These are phyloP conservation scores for Candida sakaeoensis DNA, from an alignment of 805 yeast genomes.

Conservation along the genomic window DNA sequence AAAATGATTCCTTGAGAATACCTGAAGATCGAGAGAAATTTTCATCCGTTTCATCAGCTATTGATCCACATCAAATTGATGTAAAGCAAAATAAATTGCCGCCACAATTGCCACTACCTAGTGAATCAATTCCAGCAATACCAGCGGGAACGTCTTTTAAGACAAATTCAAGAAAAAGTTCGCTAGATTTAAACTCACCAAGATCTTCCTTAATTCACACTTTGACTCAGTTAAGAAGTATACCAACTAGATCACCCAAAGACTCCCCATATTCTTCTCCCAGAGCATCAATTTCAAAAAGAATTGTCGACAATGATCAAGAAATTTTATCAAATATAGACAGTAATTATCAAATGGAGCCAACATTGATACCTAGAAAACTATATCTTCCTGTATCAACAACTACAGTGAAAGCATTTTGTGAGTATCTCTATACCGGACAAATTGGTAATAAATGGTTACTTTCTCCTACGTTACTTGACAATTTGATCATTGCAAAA, in stretches of 20 bases:
- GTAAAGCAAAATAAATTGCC: constrained; percentile 45
- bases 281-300: constrained; percentile 43
- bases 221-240: constrained; percentile 35
- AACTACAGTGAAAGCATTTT: constrained; percentile 56
- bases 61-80: constrained; percentile 23
- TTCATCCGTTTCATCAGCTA: constrained; percentile 12
- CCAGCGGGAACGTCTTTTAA: constrained; percentile 35
- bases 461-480: constrained; percentile 65
- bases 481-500: constrained; percentile 58
- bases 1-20: constrained; percentile 32
- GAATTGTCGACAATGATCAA: background rate
- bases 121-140: constrained; percentile 45
- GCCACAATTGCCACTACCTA: constrained; percentile 54
- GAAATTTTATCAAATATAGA: constrained; percentile 30
- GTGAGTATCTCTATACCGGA: constrained; percentile 75
- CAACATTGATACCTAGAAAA: constrained; percentile 62
- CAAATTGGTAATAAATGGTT: constrained; percentile 75
- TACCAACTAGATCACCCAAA: constrained; percentile 34
- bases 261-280: constrained; percentile 44
- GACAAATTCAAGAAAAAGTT: constrained; percentile 32
- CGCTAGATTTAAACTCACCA: constrained; percentile 36
- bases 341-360: constrained; percentile 45
- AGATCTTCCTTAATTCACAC: constrained; percentile 40
- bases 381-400: constrained; percentile 67
- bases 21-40: constrained; percentile 6